Evolutionary conservation across 129 eudicot species (phyloP), one percentile per base, ranked within the genome.

Genomic region (Pittosporum tobira): DNA sequence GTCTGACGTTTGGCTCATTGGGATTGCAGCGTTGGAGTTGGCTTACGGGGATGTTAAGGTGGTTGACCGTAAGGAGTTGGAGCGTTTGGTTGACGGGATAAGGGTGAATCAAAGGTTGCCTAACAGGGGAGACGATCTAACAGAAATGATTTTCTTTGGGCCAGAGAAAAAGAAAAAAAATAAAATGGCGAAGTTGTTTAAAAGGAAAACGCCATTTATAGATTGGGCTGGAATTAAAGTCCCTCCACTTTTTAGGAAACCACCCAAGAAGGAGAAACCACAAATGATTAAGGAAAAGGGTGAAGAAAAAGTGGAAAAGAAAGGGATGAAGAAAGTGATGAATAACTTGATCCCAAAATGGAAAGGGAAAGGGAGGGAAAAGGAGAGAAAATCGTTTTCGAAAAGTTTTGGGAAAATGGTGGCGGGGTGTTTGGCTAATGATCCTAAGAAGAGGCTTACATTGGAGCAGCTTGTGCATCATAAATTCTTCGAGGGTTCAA

Each of bases 1-100:
- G 7, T 26, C 66, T 12, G 66, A 61, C 19, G 28, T 61, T 4
- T 61, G 66, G 66, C 13, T 44, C 14, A 43, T 61, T 47, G 66
- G 54, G 12, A 47, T 61, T 16, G 12, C n/a, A 44, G 66, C 66
- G 5, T 25, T 61, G 42, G 66, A 61, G 31, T 19, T 61, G 42
- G 54, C 54, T 45, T 61, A 61, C 2, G 52, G 53, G 2, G 14
- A 14, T 4, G 3, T 59, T 12, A 16, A 14, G 13, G 21, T 59
- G 3, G 9, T 36, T 1, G 14, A 5, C 15, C 25, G 64, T 48
- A 51, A 10, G 15, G 18, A 23, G 1, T 42, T 40, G 3, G 21
- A 2, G 51, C 2, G 9, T 9, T 4, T 59, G 21, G 29, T 40
- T 7, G 36, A 42, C 1, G n/a, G 20, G 50, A 42, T 59, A 9